Conservation (phyloP, 2,329 filamentous ascomycete species). For the Fusarium sp. region DNA sequence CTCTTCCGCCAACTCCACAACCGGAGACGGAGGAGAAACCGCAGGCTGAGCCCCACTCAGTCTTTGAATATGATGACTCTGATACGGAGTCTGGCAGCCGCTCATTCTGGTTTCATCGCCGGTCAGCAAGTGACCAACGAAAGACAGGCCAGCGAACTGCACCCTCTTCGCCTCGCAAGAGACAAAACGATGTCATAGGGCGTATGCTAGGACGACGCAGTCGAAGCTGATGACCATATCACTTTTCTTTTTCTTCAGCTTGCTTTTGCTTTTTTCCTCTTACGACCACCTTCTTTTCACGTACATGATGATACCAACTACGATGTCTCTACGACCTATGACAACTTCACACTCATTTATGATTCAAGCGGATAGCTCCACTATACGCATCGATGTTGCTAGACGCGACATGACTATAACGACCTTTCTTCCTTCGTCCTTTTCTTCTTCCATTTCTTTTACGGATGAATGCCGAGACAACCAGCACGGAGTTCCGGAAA, state of each 20-base stretch:
- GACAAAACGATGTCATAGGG: conserved; percentile 49
- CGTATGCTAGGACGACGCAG: conserved; percentile 50
- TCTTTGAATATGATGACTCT: conserved; percentile 60
- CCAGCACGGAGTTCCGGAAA: conserved; percentile 31
- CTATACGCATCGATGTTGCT: conserved; percentile 20
- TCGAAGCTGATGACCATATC: conserved; percentile 22
- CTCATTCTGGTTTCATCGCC: conserved; percentile 56
- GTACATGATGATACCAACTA: conserved; percentile 36
- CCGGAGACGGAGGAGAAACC: conserved; percentile 20
- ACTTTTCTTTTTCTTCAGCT: background rate
- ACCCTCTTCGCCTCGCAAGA: conserved; percentile 43
- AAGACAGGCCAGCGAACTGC: conserved; percentile 35
- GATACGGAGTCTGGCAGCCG: conserved; percentile 51
- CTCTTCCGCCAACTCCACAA: conserved; percentile 38
- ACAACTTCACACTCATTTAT: conserved; percentile 8
- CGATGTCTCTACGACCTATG: conserved; percentile 33
- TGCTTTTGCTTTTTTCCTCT: background rate
- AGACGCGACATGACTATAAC: conserved; percentile 28
- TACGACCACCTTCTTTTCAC: conserved; percentile 5
- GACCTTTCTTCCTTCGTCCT: background rate
- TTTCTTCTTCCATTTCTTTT: background rate
- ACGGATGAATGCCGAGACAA: conserved; percentile 9
- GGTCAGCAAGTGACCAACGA: conserved; percentile 47
- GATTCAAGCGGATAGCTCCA: conserved; percentile 7
- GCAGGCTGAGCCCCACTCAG: conserved; percentile 48